Evolutionary conservation across 495 filamentous ascomycete species (phyloP).

Genomic region (Elasticomyces elasticus): DNA sequence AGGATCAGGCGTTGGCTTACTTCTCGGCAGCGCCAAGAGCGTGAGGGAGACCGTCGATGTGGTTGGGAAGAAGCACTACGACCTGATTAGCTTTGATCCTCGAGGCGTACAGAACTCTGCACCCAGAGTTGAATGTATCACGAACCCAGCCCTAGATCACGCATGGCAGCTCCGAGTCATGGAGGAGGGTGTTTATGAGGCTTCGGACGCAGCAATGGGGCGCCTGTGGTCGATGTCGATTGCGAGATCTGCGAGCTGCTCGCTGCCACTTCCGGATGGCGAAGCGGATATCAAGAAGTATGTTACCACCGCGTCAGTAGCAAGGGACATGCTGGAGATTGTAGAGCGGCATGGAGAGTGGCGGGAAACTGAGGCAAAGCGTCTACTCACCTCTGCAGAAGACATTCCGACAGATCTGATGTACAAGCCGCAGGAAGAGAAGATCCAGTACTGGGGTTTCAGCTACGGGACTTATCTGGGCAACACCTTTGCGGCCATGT

Average conservation of each 20-base stretch:
- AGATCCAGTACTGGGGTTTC: constrained; percentile 30
- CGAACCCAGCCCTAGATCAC: constrained; percentile 5
- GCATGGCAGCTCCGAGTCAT: constrained; percentile 26
- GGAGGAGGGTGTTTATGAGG: constrained; percentile 28
- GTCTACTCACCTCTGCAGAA: not conserved
- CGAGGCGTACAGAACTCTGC: no score
- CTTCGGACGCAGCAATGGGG: constrained; percentile 31
- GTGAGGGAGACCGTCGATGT: constrained; percentile 25
- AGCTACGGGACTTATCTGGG: constrained; percentile 26
- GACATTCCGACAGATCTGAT: not conserved
- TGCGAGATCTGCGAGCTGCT: constrained; percentile 29
- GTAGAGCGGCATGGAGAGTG: constrained; percentile 36
- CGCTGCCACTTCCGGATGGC: constrained; percentile 7
- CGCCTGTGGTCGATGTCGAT: constrained; percentile 30
- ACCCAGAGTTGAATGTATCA: constrained; percentile 44
- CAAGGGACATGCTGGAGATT: constrained; percentile 22
- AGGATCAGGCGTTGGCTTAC: constrained; percentile 31
- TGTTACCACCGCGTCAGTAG: constrained; percentile 19
- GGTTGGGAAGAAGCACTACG: constrained; percentile 35
- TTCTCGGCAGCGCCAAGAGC: constrained; percentile 15
- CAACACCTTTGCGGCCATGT: constrained; percentile 33
- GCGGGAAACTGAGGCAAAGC: constrained; percentile 26
- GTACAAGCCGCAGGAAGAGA: constrained; percentile 16
- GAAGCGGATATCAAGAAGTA: constrained; percentile 33
- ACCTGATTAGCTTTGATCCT: constrained; percentile 47